Evolutionary conservation across 2,329 filamentous ascomycete species (phyloP), one percentile per base, ranked within the genome.

Genomic region (Septoria petroselini): DNA sequence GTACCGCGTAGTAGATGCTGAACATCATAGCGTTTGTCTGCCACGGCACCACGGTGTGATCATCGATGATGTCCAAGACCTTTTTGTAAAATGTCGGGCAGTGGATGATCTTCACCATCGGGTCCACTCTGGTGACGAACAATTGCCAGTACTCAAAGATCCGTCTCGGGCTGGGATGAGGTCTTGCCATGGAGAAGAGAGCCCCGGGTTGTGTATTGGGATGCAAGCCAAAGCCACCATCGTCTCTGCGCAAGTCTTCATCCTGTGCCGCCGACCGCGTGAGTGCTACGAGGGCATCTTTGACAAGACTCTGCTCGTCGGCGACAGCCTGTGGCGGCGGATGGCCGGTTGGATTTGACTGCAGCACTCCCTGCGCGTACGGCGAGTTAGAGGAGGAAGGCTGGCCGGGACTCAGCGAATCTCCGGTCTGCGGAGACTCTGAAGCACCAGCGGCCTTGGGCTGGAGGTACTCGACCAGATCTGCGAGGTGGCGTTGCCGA

Each of bases 101-200:
- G 43, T 65, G 62, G 8, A 65, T 50, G 14, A 64, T 38, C 47
- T 65, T 65, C 5, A 53, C 57, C 53, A 64, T 52, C 3, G 61
- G 61, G 42, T 65, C 62, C 1, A 64, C 60, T 18, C 60, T 39
- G 5, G 55, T 53, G 9, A 52, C 41, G 38, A 60, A 65, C 5
- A 65, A 42, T 27, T 62, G 57, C 61, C 61, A 65, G 35, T 59
- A 62, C 38, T 62, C 57, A 27, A 62, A 58, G 8, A 63, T 53
- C 3, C 51, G 44, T 7, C 53, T 44, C 5, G 51, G 44, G 1
- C 54, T 35, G 5, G 59, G 61, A 43, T 62, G 54, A 37, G 48
- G 29, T 19, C 25, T 42, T 23, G 37, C 33, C 5, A 30, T 41
- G 17, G 45, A 25, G 37, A 45, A 48, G 12, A 38, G 14, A 18